phyloP scores from a whole-genome alignment of 257 asterid species.

The Rhazya stricta region DNA sequence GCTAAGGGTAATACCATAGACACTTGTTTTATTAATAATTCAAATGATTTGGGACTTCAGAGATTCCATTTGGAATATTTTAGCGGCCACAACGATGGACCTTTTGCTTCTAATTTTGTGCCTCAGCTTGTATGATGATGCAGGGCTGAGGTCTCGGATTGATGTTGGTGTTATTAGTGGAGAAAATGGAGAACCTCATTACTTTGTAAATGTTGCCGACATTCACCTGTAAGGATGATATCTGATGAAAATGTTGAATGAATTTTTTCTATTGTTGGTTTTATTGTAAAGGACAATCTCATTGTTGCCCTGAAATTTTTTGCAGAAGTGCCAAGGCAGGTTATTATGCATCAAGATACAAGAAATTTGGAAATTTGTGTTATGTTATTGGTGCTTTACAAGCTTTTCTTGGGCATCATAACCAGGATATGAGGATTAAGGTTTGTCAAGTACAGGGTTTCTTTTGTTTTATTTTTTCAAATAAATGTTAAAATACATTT shows the following conservation, averaged over 20 bases:
- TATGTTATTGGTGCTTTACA: conserved; percentile 87
- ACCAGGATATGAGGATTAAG: conserved; percentile 78
- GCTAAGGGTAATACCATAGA: conserved; percentile 46
- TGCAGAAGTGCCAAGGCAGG: conserved; percentile 95
- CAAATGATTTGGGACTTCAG: background rate
- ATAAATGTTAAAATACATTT: too few relatives aligned
- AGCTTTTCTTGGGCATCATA: conserved; percentile 68
- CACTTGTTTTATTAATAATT: background rate
- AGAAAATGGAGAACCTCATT: conserved; percentile 56
- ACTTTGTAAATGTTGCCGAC: conserved; percentile 85
- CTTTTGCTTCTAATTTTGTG: conserved; percentile 12
- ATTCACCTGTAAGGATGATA: conserved; percentile 64
- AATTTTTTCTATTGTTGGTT: background rate
- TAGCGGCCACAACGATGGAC: background rate
- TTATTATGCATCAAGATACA: conserved; percentile 78
- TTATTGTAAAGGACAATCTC: conserved; percentile 7
- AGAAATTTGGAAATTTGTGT: conserved; percentile 78
- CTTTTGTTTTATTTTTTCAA: background rate
- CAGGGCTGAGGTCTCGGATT: conserved; percentile 63
- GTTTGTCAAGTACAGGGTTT: conserved; percentile 22
- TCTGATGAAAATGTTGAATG: background rate
- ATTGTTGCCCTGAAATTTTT: conserved; percentile 12
- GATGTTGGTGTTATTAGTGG: conserved; percentile 74
- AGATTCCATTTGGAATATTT: background rate
- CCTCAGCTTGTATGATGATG: conserved; percentile 16